phyloP scores from a whole-genome alignment of 495 filamentous ascomycete genomes.

The Podospora australis region DNA sequence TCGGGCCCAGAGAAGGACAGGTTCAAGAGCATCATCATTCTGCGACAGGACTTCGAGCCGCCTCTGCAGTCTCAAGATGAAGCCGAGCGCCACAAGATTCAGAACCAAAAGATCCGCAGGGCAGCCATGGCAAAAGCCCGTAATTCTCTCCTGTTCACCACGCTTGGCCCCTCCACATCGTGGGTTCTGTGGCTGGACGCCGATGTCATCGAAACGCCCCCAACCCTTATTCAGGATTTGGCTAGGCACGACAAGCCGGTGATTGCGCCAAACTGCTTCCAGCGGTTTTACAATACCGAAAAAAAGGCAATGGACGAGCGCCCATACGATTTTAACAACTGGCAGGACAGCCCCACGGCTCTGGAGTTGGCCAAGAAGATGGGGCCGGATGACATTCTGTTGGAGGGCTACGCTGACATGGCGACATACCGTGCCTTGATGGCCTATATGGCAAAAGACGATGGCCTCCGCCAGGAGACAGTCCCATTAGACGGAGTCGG shows the following conservation, averaged over 20 bases:
- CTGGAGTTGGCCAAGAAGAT: conserved; percentile 67
- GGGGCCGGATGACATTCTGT: conserved; percentile 79
- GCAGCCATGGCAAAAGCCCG: conserved; percentile 88
- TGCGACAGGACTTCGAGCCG: conserved; percentile 90
- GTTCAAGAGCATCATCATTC: conserved; percentile 87
- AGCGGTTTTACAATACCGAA: conserved; percentile 72
- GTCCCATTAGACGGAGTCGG: conserved; percentile 86
- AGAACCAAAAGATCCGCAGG: conserved; percentile 78
- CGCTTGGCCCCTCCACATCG: conserved; percentile 81
- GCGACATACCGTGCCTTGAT: conserved; percentile 86
- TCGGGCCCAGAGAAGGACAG: conserved; percentile 68
- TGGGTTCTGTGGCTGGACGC: conserved; percentile 97
- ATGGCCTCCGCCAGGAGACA: conserved; percentile 51
- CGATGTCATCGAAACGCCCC: conserved; percentile 85
- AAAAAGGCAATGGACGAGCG: conserved; percentile 63
- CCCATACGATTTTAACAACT: conserved; percentile 95
- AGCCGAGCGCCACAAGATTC: conserved; percentile 79
- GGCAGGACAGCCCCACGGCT: conserved; percentile 80
- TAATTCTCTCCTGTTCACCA: conserved; percentile 95
- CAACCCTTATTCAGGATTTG: conserved; percentile 84
- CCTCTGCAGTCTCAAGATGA: conserved; percentile 76
- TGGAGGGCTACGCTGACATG: conserved; percentile 90
- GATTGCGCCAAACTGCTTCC: conserved; percentile 92
- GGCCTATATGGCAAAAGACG: conserved; percentile 68
- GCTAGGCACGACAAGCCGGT: conserved; percentile 78